phyloP scores from a whole-genome alignment of 768 basidiomycete species.

The Leccinum uliginosum region DNA sequence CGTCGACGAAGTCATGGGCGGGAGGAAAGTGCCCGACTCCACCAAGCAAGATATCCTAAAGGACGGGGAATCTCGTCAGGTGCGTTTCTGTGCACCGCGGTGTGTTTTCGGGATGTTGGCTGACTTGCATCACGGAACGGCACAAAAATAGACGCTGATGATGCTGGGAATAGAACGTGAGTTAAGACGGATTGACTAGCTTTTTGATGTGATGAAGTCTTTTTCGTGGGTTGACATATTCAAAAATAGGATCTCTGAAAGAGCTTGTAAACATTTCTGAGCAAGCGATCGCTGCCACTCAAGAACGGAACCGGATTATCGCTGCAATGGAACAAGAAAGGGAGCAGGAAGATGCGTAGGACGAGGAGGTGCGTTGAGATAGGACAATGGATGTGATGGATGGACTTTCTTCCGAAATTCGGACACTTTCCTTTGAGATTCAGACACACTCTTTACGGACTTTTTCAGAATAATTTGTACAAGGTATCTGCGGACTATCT shows the following conservation, averaged over 20 bases:
- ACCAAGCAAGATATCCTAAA: slow-evolving; percentile 39
- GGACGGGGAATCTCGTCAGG: slow-evolving; percentile 41
- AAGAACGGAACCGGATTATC: slow-evolving; percentile 28
- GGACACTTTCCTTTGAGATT: not conserved
- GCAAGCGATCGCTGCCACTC: slow-evolving; percentile 26
- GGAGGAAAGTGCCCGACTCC: slow-evolving; percentile 28
- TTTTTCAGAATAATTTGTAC: not conserved
- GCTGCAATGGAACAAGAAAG: slow-evolving; percentile 3
- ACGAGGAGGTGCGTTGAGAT: not conserved
- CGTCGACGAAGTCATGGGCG: slow-evolving; percentile 38
- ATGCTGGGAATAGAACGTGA: slow-evolving; percentile 45
- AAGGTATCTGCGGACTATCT: not conserved
- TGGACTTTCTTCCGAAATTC: not conserved
- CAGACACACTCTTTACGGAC: not conserved
- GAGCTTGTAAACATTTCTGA: slow-evolving; percentile 34
- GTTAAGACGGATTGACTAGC: slow-evolving; percentile 9
- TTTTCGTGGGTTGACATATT: not conserved
- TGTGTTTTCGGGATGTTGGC: not conserved
- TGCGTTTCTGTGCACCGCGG: slow-evolving; percentile 17
- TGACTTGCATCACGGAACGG: not conserved
- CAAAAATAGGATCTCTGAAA: slow-evolving; percentile 28
- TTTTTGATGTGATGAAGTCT: not conserved
- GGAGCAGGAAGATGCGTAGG: slow-evolving; percentile 3
- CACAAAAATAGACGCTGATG: slow-evolving; percentile 34
- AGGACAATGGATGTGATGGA: not conserved